A percentile compares a stretch with the other conserved stretches of the same genome.
Evolutionary conservation across 106 monocot genomes (phyloP).

Genomic region (Posidonia australis): DNA sequence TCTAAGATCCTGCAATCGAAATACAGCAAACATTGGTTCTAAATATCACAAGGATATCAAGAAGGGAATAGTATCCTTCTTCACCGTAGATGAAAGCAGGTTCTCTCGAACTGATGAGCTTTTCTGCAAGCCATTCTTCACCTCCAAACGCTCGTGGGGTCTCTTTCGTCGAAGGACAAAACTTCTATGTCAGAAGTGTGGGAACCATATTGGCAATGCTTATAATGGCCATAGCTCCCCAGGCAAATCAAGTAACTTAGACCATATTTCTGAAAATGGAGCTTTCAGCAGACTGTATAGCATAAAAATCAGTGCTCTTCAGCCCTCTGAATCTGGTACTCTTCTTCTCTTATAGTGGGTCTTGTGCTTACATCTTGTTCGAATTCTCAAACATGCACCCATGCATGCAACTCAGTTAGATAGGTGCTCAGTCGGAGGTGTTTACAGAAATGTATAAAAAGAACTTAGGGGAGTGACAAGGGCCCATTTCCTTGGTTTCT

Average conservation of each 20-base stretch:
- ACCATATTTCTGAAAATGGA: not conserved
- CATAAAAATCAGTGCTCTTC: conserved; percentile 28
- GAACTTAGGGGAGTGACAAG: too few relatives aligned
- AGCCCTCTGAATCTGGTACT: conserved; percentile 14
- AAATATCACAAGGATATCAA: conserved; percentile 28
- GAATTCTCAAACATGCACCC: not conserved
- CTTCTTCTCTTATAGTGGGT: conserved; percentile 6
- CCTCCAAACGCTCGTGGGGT: conserved; percentile 22
- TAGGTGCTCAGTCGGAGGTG: not conserved
- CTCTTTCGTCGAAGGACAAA: conserved; percentile 20
- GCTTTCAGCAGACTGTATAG: not conserved
- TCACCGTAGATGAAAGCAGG: conserved; percentile 27
- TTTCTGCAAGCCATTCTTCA: conserved; percentile 19
- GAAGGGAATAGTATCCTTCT: conserved; percentile 33
- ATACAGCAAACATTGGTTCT: conserved; percentile 19
- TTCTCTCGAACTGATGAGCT: conserved; percentile 23
- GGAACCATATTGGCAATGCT: conserved; percentile 23
- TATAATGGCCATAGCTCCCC: conserved; percentile 9
- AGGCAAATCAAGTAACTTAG: not conserved
- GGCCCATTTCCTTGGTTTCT: too few relatives aligned
- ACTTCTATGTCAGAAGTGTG: conserved; percentile 26
- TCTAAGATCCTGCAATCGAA: conserved; percentile 30
- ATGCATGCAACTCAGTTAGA: not conserved
- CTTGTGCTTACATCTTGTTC: not conserved
- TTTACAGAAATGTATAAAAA: not conserved